Base-by-base conservation (phyloP, 2,329 filamentous ascomycete genomes). In the Neopestalotiopsis clavispora region DNA sequence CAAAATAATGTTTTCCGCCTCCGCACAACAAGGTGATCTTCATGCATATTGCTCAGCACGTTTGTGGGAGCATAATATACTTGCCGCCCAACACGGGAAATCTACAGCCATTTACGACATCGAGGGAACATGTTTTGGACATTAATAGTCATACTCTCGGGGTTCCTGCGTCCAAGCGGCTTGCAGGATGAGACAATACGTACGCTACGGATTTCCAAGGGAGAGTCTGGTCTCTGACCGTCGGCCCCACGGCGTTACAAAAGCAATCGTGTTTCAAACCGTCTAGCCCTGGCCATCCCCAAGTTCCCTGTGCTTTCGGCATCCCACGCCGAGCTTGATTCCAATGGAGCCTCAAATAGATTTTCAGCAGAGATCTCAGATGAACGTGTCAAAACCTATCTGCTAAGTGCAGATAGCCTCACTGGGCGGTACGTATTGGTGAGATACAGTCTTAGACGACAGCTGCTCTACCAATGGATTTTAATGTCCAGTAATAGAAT, bases 201-300 rank as follows among this genome's bases (percentile, higher is more conserved):
- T 20, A 59, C 45, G 45, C 45, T n/a, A 20, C 45, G 45, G 45
- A n/a, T n/a, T 28, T n/a, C 13, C 17, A 17, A 20, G 17, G 45
- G n/a, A 52, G 45, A 52, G 45, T 52, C 45, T n/a, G 42, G n/a
- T 49, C 42, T 49, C 42, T 49, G 42, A n/a, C n/a, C 23, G 9
- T 23, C 57, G 14, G 20, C 23, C 57, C 20, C 57, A 59, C 57
- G 3, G 57, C 57, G 30, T 34, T 59, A 59, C 57, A 62, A 62
- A 40, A 62, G 59, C 32, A 62, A 62, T 20, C 10, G 17, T 62
- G 59, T 62, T 62, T 42, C 59, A 62, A 40, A 38, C 59, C 20
- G 28, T 40, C 59, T 10, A 62, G 13, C 28, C 32, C 32, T 34
- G 30, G n/a, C 28, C 30, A 30, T 62, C 57, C 57, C 20, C 59